A percentile compares a stretch with the other conserved stretches of the same genome.
Evolutionary conservation across 2,329 filamentous ascomycete genomes (phyloP).

Genomic region (Hyphodiscus sp.): DNA sequence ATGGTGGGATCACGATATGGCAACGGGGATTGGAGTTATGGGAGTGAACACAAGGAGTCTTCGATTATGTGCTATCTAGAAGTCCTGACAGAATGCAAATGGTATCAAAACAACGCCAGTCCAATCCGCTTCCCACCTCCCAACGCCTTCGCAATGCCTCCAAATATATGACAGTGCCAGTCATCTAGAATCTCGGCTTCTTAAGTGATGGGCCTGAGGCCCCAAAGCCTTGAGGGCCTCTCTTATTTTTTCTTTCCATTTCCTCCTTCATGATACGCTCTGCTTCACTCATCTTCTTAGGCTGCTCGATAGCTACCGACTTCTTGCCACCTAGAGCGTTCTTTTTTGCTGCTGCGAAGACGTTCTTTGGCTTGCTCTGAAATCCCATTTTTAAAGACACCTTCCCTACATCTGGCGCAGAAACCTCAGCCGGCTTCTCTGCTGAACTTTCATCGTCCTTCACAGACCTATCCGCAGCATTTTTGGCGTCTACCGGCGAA

Average conservation of each 20-base stretch:
- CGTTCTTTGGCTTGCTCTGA: constrained; percentile 68
- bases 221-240: constrained; percentile 41
- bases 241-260: constrained; percentile 61
- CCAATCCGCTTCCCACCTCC: constrained; percentile 5
- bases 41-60: constrained; percentile 19
- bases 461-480: constrained; percentile 11
- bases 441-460: constrained; percentile 3
- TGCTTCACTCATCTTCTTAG: constrained; percentile 81
- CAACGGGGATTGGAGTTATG: constrained; percentile 7
- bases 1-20: constrained; percentile 1
- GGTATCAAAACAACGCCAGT: constrained; percentile 23
- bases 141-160: constrained; percentile 13
- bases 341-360: constrained; percentile 63
- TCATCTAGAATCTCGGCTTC: constrained; percentile 38
- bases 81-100: constrained; percentile 15
- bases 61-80: constrained; percentile 9
- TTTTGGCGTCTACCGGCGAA: neutral
- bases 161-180: neutral
- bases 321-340: constrained; percentile 67
- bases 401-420: constrained; percentile 27
- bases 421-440: constrained; percentile 8
- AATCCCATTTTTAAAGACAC: constrained; percentile 61
- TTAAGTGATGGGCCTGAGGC: constrained; percentile 47
- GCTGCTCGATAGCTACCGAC: constrained; percentile 47
- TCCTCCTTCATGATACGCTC: constrained; percentile 87